These are phyloP conservation scores for Fusarium guadeloupense DNA, from an alignment of 2,329 filamentous ascomycete species.

Conservation along the genomic window DNA sequence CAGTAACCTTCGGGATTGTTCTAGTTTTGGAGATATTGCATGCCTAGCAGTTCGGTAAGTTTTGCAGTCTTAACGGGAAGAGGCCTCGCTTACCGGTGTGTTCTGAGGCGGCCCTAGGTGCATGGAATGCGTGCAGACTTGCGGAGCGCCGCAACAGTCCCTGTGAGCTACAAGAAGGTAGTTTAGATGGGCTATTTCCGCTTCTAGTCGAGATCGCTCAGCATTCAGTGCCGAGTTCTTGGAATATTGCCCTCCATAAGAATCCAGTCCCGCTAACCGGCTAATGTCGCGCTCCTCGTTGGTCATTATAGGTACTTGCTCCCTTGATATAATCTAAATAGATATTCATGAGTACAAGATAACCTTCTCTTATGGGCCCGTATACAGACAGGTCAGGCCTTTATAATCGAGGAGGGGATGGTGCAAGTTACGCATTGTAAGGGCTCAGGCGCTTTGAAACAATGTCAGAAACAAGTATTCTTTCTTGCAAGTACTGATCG, in stretches of 20 bases:
- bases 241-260: neutral
- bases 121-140: neutral
- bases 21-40: neutral
- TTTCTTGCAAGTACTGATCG: neutral
- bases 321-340: neutral
- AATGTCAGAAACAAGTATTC: neutral
- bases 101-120: neutral
- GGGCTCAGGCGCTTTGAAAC: neutral
- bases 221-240: neutral
- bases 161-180: neutral
- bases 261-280: neutral
- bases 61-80: neutral
- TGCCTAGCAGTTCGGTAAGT: neutral
- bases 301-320: neutral
- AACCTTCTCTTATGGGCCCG: neutral
- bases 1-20: neutral
- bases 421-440: neutral
- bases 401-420: neutral
- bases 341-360: neutral
- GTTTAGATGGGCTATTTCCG: conserved; percentile 1
- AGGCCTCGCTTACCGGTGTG: neutral
- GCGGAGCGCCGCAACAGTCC: neutral
- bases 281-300: neutral
- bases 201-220: neutral
- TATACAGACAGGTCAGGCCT: neutral